These are phyloP conservation scores for Diaporthe capsici DNA, from an alignment of 2,329 filamentous ascomycete species.

Conservation along the genomic window DNA sequence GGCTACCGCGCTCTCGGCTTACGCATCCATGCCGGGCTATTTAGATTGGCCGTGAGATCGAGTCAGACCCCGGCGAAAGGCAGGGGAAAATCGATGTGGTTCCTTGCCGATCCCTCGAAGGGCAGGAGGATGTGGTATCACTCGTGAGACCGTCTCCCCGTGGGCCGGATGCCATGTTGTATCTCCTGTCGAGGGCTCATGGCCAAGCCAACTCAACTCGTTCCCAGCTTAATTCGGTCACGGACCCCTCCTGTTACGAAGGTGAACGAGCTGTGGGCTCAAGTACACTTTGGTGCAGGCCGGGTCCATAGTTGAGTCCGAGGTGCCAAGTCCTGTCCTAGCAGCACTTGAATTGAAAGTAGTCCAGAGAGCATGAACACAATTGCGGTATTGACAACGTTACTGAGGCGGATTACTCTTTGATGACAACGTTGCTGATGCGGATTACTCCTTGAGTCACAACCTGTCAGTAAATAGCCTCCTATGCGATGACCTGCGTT, in stretches of 20 bases:
- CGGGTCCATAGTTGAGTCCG: background rate
- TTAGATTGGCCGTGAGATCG: slow-evolving; percentile 18
- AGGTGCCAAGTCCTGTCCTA: background rate
- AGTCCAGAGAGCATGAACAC: too few relatives aligned
- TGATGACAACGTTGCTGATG: background rate
- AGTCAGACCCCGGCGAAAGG: slow-evolving; percentile 11
- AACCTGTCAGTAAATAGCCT: too few relatives aligned
- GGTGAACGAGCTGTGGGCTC: background rate
- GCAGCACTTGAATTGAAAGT: background rate
- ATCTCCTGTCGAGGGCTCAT: background rate
- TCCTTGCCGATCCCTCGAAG: background rate
- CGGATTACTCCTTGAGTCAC: background rate
- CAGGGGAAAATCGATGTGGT: background rate
- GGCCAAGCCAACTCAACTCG: too few relatives aligned
- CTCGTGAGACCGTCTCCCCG: background rate
- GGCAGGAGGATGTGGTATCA: background rate
- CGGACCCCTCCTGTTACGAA: background rate
- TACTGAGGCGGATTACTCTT: background rate
- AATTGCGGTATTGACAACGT: background rate
- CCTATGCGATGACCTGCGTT: too few relatives aligned
- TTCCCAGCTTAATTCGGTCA: too few relatives aligned
- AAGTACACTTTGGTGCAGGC: background rate
- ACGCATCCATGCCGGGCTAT: slow-evolving; percentile 6
- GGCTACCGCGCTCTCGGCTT: slow-evolving; percentile 13
- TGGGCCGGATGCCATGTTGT: background rate